These are phyloP conservation scores for Populus hybrid DNA, from an alignment of 441 rosid species.

Conservation along the genomic window DNA sequence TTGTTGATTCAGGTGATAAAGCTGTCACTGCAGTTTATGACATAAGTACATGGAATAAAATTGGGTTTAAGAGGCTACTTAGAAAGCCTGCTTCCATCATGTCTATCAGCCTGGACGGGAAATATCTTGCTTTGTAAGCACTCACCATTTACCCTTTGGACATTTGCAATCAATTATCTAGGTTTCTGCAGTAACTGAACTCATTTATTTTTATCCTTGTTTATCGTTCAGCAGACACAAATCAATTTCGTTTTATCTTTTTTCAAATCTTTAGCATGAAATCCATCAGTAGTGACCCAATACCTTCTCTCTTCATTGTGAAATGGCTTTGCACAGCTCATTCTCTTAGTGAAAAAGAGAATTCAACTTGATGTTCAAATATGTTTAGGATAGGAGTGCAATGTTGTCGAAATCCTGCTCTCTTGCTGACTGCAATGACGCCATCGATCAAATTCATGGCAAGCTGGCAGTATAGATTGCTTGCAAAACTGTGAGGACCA, in stretches of 20 bases:
- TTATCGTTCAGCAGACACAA: background rate
- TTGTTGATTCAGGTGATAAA: slow-evolving; percentile 55
- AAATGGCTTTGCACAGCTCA: background rate
- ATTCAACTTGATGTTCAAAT: background rate
- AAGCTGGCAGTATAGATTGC: background rate
- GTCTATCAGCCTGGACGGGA: slow-evolving; percentile 92
- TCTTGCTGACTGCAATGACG: background rate
- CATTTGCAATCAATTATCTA: background rate
- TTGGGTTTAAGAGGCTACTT: slow-evolving; percentile 85
- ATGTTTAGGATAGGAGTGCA: background rate
- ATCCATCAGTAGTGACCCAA: background rate
- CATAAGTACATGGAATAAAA: slow-evolving; percentile 90
- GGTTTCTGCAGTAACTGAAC: background rate
- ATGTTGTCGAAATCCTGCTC: background rate
- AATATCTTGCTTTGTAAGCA: slow-evolving; percentile 87
- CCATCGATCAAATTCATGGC: background rate
- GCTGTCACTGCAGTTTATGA: slow-evolving; percentile 74
- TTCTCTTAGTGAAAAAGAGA: background rate
- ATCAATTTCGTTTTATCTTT: background rate
- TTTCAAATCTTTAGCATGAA: background rate
- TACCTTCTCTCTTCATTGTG: background rate
- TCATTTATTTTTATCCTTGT: background rate
- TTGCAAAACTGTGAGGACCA: background rate
- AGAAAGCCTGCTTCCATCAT: slow-evolving; percentile 71
- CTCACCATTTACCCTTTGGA: background rate